Conservation (phyloP, 768 basidiomycete species). For the Suillus sp. region DNA sequence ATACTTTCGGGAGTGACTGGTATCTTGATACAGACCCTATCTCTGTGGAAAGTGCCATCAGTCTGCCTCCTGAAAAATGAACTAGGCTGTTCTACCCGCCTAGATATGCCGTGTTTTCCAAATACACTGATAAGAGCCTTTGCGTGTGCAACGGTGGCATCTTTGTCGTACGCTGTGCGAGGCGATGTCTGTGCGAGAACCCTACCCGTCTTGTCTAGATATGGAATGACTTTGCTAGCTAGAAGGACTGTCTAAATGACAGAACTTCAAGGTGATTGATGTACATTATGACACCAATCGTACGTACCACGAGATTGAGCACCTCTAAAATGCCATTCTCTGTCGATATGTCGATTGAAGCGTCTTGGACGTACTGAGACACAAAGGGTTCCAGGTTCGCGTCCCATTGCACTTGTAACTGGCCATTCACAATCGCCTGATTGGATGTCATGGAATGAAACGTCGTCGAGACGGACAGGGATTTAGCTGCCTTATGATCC, state of each 20-base stretch:
- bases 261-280: slow-evolving; percentile 4
- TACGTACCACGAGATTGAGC: slow-evolving; percentile 42
- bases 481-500: slow-evolving; percentile 42
- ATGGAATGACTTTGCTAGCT: slow-evolving; percentile 45
- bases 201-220: slow-evolving; percentile 39
- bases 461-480: slow-evolving; percentile 30
- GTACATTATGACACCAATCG: background rate
- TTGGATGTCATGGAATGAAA: slow-evolving; percentile 56
- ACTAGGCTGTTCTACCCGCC: slow-evolving; percentile 23
- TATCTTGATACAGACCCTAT: slow-evolving; percentile 61
- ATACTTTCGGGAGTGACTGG: slow-evolving; percentile 56
- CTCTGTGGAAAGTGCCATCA: slow-evolving; percentile 26
- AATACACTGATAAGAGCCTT: slow-evolving; percentile 43
- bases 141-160: slow-evolving; percentile 46
- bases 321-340: slow-evolving; percentile 36
- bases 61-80: background rate
- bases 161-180: slow-evolving; percentile 41
- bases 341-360: slow-evolving; percentile 15
- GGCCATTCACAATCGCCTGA: slow-evolving; percentile 44
- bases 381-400: slow-evolving; percentile 35
- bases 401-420: slow-evolving; percentile 37
- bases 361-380: slow-evolving; percentile 28
- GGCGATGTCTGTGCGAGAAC: slow-evolving; percentile 50
- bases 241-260: slow-evolving; percentile 44
- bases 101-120: slow-evolving; percentile 44